phyloP scores from a whole-genome alignment of 2,329 filamentous ascomycete species.

The Phoma sp. region DNA sequence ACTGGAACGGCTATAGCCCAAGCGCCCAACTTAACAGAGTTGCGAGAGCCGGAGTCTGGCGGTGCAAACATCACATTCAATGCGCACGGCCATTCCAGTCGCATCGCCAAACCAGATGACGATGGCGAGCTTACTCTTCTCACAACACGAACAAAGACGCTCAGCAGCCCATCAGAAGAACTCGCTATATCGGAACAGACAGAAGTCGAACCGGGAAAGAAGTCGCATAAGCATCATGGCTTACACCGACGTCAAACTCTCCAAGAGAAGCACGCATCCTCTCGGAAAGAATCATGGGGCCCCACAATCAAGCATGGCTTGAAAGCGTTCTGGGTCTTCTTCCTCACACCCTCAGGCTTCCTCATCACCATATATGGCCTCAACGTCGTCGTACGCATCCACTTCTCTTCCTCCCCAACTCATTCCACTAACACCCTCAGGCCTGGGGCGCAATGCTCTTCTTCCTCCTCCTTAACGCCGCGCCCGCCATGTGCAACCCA shows the following conservation, averaged over 20 bases:
- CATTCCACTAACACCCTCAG: neutral
- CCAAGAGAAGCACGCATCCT: conserved; percentile 31
- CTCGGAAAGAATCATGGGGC: conserved; percentile 52
- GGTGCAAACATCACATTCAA: conserved; percentile 29
- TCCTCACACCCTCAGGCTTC: conserved; percentile 76
- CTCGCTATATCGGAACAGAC: neutral
- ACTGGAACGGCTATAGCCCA: conserved; percentile 49
- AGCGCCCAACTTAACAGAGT: conserved; percentile 51
- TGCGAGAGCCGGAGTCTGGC: conserved; percentile 29
- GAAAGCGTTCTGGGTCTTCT: conserved; percentile 72
- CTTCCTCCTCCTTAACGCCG: conserved; percentile 77
- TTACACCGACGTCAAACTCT: conserved; percentile 22
- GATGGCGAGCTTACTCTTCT: conserved; percentile 14
- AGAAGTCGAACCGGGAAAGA: neutral
- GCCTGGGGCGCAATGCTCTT: conserved; percentile 94
- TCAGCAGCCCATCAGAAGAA: neutral
- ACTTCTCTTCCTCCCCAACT: too few relatives aligned
- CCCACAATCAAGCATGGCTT: conserved; percentile 65
- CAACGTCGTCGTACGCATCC: conserved; percentile 65
- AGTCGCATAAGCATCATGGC: neutral
- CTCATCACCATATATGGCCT: conserved; percentile 78
- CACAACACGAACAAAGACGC: conserved; percentile 15
- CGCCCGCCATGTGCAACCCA: conserved; percentile 73
- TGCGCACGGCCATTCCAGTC: conserved; percentile 21
- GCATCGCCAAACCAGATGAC: conserved; percentile 23